Evolutionary conservation across 2,329 filamentous ascomycete genomes (phyloP), one percentile per base, ranked within the genome.

Genomic region (Xenoacremonium recifei): DNA sequence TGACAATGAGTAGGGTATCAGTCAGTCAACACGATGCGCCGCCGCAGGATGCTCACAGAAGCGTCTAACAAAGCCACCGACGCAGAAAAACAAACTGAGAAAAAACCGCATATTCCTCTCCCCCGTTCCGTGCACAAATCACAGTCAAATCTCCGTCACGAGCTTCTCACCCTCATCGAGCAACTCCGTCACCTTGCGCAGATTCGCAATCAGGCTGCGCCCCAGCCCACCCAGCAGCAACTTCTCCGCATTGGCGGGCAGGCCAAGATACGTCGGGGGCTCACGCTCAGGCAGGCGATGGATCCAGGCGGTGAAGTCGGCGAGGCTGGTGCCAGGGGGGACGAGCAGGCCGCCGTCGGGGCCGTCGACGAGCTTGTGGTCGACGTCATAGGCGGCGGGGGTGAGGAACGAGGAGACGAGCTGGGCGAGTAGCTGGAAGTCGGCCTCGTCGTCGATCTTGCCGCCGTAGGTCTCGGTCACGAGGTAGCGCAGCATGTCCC

Each of bases 161-260:
- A 96, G 71, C 65, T 93, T 87, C 73, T 99, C 93, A 2, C 89
- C 90, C 65, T 99, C 93, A 66, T 99, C 92, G 60, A 99, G 68
- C 66, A 96, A 74, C 53, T 89, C 87, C 49, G 87, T 87, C 39
- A 99, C 87, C 65, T 85, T 88, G 61, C 85, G 84, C 64, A 97
- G 58, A 65, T 96, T 91, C 50, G 77, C 79, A 57, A 96, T 84
- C 79, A 96, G 84, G 58, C 85, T 87, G 60, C 81, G 80, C 32
- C 92, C 95, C 59, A 96, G 83, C 3, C 89, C 91, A 12, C 96
- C 88, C 21, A 99, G 76, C 56, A 99, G 68, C 62, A 99, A 64
- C 70, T 97, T 99, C 81, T 99, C 93, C 16, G 93, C 93, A 64
- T 99, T 96, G 20, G 89, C 89, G 25, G 93, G 93, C 53, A 99